Evolutionary conservation across 805 yeast species (phyloP), one percentile per base, ranked within the genome.

Genomic region (Cyberlindnera bimundalis): DNA sequence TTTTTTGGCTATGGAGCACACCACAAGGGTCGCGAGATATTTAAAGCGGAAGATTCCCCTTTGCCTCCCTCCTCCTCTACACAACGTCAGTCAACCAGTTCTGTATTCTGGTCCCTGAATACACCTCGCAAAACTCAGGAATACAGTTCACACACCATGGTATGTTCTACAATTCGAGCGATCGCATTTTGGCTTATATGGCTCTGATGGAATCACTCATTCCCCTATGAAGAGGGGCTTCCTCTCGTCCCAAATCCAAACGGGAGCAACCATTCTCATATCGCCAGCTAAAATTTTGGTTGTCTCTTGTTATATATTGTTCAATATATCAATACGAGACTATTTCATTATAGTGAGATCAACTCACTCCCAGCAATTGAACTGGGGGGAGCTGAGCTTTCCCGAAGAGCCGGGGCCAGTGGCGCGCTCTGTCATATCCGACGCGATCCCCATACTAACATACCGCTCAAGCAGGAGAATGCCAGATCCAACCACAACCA

Each of bases 401-500:
- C 6, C 33, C 23, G 33, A 14, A 15, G 32, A 40, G 21, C 39
- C 34, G 45, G 45, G 35, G 15, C 12, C 29, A 20, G 42, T 29
- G 21, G 23, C 24, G 33, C 37, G 24, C 14, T 14, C 30, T 13
- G 35, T 13, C n/a, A 17, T 9, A 17, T 15, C 32, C 24, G 25
- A 8, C 23, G 17, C 29, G 12, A 19, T n/a, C 17, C 21, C 14
- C 10, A n/a, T 29, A 39, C 48, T 47, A 45, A 45, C 48, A 44
- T 13, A 13, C 25, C 29, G n/a, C n/a, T n/a, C n/a, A n/a, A 19
- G 4, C 38, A 51, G 53, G 43, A 45, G 37, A 46, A 49, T 40
- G 55, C 48, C 18, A 47, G 45, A 33, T 30, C 42, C 21, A 43
- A 35, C 32, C 61, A 56, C 45, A 52, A 48, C 11, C 60, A 48